Evolutionary conservation across 257 asterid genomes (phyloP), one percentile per base, ranked within the genome.

Genomic region (Solanum clarkiae): DNA sequence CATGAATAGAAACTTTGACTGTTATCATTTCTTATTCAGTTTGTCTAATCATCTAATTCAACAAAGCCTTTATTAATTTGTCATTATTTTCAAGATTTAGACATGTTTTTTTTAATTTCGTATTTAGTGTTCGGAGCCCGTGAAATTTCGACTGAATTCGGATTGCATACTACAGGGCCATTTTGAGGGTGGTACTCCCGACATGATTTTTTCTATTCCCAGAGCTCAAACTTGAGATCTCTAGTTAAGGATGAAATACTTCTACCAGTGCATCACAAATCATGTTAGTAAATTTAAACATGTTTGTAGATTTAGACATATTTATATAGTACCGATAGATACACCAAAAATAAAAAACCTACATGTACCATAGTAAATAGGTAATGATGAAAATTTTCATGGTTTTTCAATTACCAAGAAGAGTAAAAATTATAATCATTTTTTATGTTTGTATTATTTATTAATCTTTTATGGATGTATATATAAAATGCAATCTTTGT

Each of bases 1-100:
- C 81, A 74, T 69, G 79, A 40, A 49, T 22, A 74, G 81, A 51
- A 74, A 44, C 40, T 45, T 74, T 74, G 81, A 74, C 81, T 47
- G 8, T n/a, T 20, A 22, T 42, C 2, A 22, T 75, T 49, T 47
- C 26, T 74, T 75, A 49, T 51, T 24, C 82, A 51, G 63, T 51
- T 77, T 15, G 82, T 51, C 82, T 77, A 51, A 77, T 77, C 63
- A 77, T 7, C 4, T 45, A 44, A 45, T 74, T n/a, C 59, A 24
- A 14, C 45, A 75, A 24, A 51, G 42, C 24, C 24, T 51, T 77
- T 8, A 16, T 16, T 49, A 51, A 51, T 77, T 77, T 51, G 45
- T 26, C 62, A 26, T 77, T 16, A 15, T 51, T 51, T 77, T 77
- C 47, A 75, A 22, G 63, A 77, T 77, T 77, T 49, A 24, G 63